Evolutionary conservation across 1,139 yeast species (phyloP).

Genomic region (Williopsis jadinii): DNA sequence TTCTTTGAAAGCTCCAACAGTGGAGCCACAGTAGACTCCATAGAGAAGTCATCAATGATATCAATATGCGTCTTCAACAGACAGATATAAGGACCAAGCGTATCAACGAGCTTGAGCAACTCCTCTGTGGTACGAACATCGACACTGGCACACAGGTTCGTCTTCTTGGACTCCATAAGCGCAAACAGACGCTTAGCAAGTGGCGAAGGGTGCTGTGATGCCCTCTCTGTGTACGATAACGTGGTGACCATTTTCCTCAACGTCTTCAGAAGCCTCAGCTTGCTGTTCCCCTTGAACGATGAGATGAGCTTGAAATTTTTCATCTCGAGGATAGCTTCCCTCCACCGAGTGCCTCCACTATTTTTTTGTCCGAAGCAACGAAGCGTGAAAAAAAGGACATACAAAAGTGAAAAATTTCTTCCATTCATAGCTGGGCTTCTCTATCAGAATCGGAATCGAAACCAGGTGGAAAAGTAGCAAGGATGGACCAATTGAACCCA

Average conservation of each 20-base stretch:
- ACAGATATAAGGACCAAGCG: slow-evolving; percentile 86
- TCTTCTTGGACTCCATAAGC: slow-evolving; percentile 72
- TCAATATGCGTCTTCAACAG: slow-evolving; percentile 93
- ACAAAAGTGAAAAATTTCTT: no score
- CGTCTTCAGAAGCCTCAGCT: no score
- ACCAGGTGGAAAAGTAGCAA: slow-evolving; percentile 7
- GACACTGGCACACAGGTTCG: slow-evolving; percentile 94
- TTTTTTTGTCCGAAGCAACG: no score
- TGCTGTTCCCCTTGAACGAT: no score
- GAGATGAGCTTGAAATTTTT: no score
- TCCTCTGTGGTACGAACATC: slow-evolving; percentile 81
- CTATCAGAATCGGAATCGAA: background rate
- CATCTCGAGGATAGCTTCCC: background rate
- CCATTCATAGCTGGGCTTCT: no score
- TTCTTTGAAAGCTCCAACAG: slow-evolving; percentile 61
- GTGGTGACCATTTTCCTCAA: slow-evolving; percentile 19
- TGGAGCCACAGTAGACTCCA: slow-evolving; percentile 73
- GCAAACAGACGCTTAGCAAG: slow-evolving; percentile 70
- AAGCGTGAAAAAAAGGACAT: no score
- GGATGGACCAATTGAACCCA: slow-evolving; percentile 76
- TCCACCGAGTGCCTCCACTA: no score
- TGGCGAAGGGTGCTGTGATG: slow-evolving; percentile 63
- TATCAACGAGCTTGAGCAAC: slow-evolving; percentile 63
- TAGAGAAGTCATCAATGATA: slow-evolving; percentile 80
- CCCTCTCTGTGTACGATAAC: slow-evolving; percentile 60